Conservation (phyloP, 2,329 filamentous ascomycete genomes). For the Trichophyton verrucosum region DNA sequence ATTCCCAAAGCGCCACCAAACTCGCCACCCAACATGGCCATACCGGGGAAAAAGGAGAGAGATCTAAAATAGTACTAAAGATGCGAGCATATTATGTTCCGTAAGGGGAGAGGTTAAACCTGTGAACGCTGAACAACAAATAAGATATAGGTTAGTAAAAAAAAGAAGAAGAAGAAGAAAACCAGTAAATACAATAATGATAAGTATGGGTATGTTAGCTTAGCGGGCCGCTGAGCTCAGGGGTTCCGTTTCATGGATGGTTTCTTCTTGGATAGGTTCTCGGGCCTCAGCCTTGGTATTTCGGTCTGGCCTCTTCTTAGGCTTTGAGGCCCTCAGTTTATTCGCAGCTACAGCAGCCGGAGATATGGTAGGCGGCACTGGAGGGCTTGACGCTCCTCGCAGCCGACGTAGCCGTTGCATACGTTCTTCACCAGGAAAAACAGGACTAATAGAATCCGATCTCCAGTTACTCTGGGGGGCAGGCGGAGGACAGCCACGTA, state of each 20-base stretch:
- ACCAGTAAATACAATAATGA: neutral
- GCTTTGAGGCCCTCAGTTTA: neutral
- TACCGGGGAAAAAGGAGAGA: neutral
- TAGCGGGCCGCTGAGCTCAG: neutral
- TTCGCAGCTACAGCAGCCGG: neutral
- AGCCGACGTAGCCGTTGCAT: constrained; percentile 7
- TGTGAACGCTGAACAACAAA: neutral
- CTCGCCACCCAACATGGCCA: neutral
- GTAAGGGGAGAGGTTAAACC: neutral
- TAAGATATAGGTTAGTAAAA: neutral
- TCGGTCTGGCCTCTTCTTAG: neutral
- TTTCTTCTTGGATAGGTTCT: neutral
- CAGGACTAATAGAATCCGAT: constrained; percentile 10
- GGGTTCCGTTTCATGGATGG: neutral
- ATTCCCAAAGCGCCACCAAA: neutral
- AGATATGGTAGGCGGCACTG: neutral
- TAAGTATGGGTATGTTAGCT: neutral
- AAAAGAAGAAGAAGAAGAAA: neutral
- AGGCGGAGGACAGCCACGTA: constrained; percentile 3
- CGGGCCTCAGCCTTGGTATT: neutral
- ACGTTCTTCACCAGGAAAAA: constrained; percentile 10
- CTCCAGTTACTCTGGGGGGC: constrained; percentile 9
- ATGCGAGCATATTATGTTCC: neutral
- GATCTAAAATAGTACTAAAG: neutral
- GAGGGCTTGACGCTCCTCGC: constrained; percentile 5